A percentile compares a stretch with the other conserved stretches of the same genome.
These are phyloP conservation scores for Dactylellina leptospora DNA, from an alignment of 2,329 filamentous ascomycete species.

Conservation along the genomic window DNA sequence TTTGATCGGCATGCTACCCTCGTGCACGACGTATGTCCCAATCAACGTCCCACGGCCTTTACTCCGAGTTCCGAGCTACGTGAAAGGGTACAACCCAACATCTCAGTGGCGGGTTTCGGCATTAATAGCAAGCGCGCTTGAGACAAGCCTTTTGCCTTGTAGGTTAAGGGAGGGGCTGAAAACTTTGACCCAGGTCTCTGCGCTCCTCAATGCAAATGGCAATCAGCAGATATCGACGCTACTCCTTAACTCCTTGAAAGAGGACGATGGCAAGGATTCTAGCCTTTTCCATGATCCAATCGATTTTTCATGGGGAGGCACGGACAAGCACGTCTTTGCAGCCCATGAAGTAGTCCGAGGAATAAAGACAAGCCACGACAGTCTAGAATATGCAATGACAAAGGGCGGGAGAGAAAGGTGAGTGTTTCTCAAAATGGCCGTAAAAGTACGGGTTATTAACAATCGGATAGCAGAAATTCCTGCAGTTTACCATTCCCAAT, in stretches of 20 bases:
- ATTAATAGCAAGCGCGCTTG: slow-evolving; percentile 35
- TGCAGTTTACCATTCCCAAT: slow-evolving; percentile 73
- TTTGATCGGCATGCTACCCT: slow-evolving; percentile 35
- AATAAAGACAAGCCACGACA: slow-evolving; percentile 43
- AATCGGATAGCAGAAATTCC: slow-evolving; percentile 43
- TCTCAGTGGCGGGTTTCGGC: slow-evolving; percentile 45
- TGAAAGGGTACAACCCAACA: slow-evolving; percentile 33
- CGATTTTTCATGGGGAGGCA: slow-evolving; percentile 45
- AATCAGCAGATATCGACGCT: slow-evolving; percentile 50
- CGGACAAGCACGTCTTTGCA: slow-evolving; percentile 45
- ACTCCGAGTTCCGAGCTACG: slow-evolving; percentile 26
- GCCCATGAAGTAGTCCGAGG: slow-evolving; percentile 37
- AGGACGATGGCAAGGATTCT: slow-evolving; percentile 9
- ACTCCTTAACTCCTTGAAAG: slow-evolving; percentile 20
- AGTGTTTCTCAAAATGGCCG: slow-evolving; percentile 14
- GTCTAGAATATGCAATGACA: slow-evolving; percentile 14
- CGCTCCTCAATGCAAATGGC: slow-evolving; percentile 30
- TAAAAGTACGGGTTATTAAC: slow-evolving; percentile 19
- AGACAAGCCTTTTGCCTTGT: slow-evolving; percentile 37
- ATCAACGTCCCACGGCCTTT: slow-evolving; percentile 43
- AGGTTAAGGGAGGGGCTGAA: slow-evolving; percentile 25
- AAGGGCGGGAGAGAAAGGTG: slow-evolving; percentile 47
- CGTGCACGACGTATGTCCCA: slow-evolving; percentile 45
- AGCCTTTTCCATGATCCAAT: slow-evolving; percentile 34
- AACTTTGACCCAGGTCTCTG: slow-evolving; percentile 37